Base-by-base conservation (phyloP, 768 basidiomycete species). In the Daedalea quercina region DNA sequence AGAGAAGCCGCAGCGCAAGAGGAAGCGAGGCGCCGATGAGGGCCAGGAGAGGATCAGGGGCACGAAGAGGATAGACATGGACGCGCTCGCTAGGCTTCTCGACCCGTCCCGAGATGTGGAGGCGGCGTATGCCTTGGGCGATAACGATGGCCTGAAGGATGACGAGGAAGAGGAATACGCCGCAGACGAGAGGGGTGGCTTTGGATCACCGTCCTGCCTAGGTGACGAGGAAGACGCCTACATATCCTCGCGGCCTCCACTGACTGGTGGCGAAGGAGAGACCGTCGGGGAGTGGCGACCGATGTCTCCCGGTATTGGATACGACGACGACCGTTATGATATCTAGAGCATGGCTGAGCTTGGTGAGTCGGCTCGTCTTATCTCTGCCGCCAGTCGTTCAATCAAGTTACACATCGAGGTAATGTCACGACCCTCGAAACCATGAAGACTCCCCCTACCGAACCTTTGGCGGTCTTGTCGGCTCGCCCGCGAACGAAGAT, bases 11-110 rank as follows among this genome's bases (percentile, higher is more conserved):
- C 28, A 28, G 26, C 24, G 46, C 25, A 49, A 42, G 11, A 31
- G n/a, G 44, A 52, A 44, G 40, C 46, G 44, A 49, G 35, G n/a
- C 22, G 37, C 22, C 23, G 45, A 28, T 15, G 55, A 56, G 49
- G 44, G 31, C 34, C 58, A 62, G 42, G 69, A 56, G 25, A 56
- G 50, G 52, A 66, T 56, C 61, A 74, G 62, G 54, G 71, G 70
- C 19, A 56, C 70, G 33, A 64, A 66, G 51, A 67, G 80, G 43
- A 69, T 86, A 53, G 68, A 87, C 63, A 73, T 82, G 67, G 78
- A 82, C 47, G 83, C 76, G 17, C 67, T 85, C 28, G 68, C 73
- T 15, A 70, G 68, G 41, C 71, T 88, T 50, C 68, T 87, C 17
- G 61, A 69, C 57, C 70, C 55, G 59, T 34, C 35, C 55, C 20